Percentiles rank a stretch among this genome's conserved stretches.
These are phyloP conservation scores for Aspergillus sclerotioniger DNA, from an alignment of 495 filamentous ascomycete genomes.

Conservation along the genomic window DNA sequence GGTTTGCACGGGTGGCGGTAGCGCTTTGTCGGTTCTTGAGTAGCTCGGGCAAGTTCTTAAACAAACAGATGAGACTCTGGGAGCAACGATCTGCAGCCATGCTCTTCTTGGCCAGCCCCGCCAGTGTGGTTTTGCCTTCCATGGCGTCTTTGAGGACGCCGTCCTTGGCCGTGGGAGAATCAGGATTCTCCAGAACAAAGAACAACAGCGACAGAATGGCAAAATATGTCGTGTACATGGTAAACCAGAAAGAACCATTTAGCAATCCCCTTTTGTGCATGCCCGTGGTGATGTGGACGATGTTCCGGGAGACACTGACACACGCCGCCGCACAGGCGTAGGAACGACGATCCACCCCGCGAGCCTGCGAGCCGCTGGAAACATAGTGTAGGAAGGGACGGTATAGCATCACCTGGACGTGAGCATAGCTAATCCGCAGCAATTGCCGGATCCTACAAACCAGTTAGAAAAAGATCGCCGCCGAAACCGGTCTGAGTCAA, in stretches of 20 bases:
- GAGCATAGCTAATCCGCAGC: constrained; percentile 81
- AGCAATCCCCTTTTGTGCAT: constrained; percentile 83
- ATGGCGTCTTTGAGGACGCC: constrained; percentile 80
- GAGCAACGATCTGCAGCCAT: constrained; percentile 86
- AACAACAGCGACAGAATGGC: constrained; percentile 87
- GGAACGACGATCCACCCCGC: constrained; percentile 76
- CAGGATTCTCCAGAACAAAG: constrained; percentile 85
- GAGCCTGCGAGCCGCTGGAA: constrained; percentile 63
- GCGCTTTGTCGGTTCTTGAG: constrained; percentile 56
- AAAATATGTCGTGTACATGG: constrained; percentile 95
- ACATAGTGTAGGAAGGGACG: constrained; percentile 95
- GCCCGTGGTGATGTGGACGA: constrained; percentile 85
- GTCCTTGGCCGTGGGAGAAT: constrained; percentile 66
- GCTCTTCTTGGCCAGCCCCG: constrained; percentile 74
- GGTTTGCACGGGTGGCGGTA: constrained; percentile 33
- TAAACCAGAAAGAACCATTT: constrained; percentile 93
- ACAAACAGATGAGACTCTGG: constrained; percentile 66
- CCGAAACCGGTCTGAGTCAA: background rate
- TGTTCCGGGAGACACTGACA: constrained; percentile 87
- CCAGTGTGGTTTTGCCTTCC: constrained; percentile 79
- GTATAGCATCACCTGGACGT: constrained; percentile 94
- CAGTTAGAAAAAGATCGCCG: constrained; percentile 6
- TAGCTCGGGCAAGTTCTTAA: constrained; percentile 74
- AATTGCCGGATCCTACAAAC: constrained; percentile 72
- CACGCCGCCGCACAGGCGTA: constrained; percentile 93